Base-by-base conservation (phyloP, 176 grass and related monocot species). In the Triticum turgidum region DNA sequence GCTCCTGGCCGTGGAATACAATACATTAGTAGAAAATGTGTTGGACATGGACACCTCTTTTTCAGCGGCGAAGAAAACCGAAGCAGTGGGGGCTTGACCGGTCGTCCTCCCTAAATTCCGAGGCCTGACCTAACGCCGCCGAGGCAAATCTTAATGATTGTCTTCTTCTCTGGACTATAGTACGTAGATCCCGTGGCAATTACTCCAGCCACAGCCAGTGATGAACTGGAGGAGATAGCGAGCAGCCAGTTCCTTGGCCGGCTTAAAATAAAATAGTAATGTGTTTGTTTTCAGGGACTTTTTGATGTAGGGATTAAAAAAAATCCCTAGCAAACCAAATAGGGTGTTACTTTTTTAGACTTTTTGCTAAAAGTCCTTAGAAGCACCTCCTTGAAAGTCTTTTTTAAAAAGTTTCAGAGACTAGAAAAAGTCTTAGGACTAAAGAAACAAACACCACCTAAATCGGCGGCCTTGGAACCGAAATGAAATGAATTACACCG, bases 401-500 rank as follows among this genome's bases (percentile, higher is more conserved):
- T 25, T 25, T 25, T 25, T 25, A 25, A 25, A 25, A 25, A 25
- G 25, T 25, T 25, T 25, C 25, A 25, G 25, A 25, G 1, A 25
- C 25, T 25, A 25, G 1, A 25, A 25, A 25, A 25, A 25, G 25
- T 25, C 25, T 0, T 25, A 25, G 0, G 25, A 25, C 25, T 25
- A 25, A 1, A 25, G 25, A 25, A 25, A 25, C 1, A 25, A 25
- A 25, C 25, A 25, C 0, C 0, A 25, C 25, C 25, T 25, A 8
- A 73, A 63, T 4, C 42, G 3, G 42, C 21, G 8, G 11, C 2
- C 10, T 7, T 29, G 49, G 3, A 37, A 35, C 21, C 49, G 42
- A 45, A 45, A 45, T 21, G 32, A 62, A 62, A 20, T 68, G 74
- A 81, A 81, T 62, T 65, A 62, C 82, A 76, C 77, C 82, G 69